A percentile compares a stretch with the other conserved stretches of the same genome.
Conservation (phyloP, 768 basidiomycete genomes). For the Suillus luteus region DNA sequence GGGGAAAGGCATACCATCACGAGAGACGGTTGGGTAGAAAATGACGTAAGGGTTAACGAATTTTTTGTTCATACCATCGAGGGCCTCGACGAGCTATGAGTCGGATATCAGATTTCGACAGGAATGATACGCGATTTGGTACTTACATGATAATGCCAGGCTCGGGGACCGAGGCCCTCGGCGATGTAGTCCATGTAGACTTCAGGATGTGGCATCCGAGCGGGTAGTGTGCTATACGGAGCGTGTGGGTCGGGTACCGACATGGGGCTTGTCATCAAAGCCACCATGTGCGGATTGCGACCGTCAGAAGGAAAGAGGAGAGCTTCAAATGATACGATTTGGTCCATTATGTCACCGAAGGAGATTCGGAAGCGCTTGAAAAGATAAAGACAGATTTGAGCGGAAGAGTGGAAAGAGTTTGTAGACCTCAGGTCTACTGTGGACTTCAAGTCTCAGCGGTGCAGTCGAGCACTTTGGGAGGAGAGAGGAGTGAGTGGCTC, state of each 20-base stretch:
- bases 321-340: slow-evolving; percentile 63
- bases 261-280: slow-evolving; percentile 70
- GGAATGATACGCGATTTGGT: slow-evolving; percentile 17
- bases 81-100: slow-evolving; percentile 64
- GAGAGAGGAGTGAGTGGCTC: slow-evolving; percentile 23
- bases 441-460: slow-evolving; percentile 21
- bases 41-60: slow-evolving; percentile 80
- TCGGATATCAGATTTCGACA: slow-evolving; percentile 18
- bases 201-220: slow-evolving; percentile 80
- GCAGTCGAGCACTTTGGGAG: slow-evolving; percentile 25
- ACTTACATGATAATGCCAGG: slow-evolving; percentile 74
- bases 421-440: slow-evolving; percentile 21
- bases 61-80: slow-evolving; percentile 79
- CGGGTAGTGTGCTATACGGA: slow-evolving; percentile 45
- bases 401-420: slow-evolving; percentile 1
- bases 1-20: slow-evolving; percentile 82
- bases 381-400: slow-evolving; percentile 10
- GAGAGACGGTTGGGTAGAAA: slow-evolving; percentile 75
- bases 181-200: slow-evolving; percentile 86
- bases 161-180: slow-evolving; percentile 64
- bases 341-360: slow-evolving; percentile 52
- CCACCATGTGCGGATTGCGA: slow-evolving; percentile 70
- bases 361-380: slow-evolving; percentile 10
- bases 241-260: slow-evolving; percentile 46
- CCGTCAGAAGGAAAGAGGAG: slow-evolving; percentile 80